Evolutionary conservation across 768 basidiomycete genomes (phyloP).

Genomic region (Nevesoporus exiguus): DNA sequence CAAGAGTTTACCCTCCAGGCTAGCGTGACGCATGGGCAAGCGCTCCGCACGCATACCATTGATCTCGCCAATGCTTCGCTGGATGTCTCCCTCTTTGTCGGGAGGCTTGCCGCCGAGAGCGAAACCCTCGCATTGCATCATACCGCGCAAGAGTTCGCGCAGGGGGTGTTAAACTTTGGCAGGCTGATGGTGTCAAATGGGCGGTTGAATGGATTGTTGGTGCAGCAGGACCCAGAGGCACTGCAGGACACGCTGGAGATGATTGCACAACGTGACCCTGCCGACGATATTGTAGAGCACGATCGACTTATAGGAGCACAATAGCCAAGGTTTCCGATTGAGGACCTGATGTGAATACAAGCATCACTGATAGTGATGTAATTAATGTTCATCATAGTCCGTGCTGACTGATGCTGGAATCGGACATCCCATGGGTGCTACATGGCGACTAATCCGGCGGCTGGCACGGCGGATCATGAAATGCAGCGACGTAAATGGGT

Average conservation of each 20-base stretch:
- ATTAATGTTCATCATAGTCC: no score
- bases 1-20: slow-evolving; percentile 8
- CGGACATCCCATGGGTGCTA: no score
- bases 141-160: slow-evolving; percentile 12
- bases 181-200: slow-evolving; percentile 6
- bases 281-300: neutral
- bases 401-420: no score
- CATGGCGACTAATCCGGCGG: no score
- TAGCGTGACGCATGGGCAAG: slow-evolving; percentile 7
- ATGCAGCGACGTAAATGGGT: no score
- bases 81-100: slow-evolving; percentile 14
- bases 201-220: neutral
- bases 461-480: no score
- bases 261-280: slow-evolving; percentile 2
- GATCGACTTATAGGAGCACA: neutral
- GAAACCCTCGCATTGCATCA: slow-evolving; percentile 10
- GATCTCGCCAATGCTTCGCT: slow-evolving; percentile 16
- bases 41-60: slow-evolving; percentile 11
- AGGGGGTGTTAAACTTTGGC: slow-evolving; percentile 8
- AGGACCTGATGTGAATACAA: slow-evolving; percentile 12
- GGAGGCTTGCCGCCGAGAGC: slow-evolving; percentile 14
- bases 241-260: slow-evolving; percentile 14
- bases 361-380: no score
- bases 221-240: neutral
- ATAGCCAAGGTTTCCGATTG: neutral